Percentiles rank a stretch among this genome's conserved stretches.
These are phyloP conservation scores for Nannochloropsis oceanica DNA, from an alignment of 108 stramenopile species.

Conservation along the genomic window DNA sequence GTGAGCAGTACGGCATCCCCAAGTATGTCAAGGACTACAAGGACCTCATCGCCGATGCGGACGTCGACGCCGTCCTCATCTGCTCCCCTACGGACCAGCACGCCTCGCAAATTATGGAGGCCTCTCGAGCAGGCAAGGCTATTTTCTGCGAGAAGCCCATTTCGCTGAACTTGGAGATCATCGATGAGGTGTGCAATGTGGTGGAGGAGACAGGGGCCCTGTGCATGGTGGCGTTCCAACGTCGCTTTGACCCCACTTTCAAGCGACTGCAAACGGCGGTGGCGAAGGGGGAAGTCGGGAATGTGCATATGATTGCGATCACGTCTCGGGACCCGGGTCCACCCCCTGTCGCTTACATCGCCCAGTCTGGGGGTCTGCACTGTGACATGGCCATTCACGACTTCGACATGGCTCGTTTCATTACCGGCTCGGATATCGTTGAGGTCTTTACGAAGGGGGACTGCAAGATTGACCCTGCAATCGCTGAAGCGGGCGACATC, in stretches of 20 bases:
- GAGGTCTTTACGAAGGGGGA: constrained; percentile 32
- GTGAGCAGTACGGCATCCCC: constrained; percentile 15
- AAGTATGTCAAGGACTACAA: constrained; percentile 18
- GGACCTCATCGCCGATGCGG: constrained; percentile 26
- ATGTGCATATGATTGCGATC: constrained; percentile 21
- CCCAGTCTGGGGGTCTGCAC: constrained; percentile 22
- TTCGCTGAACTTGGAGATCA: constrained; percentile 16
- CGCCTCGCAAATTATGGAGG: constrained; percentile 16
- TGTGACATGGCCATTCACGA: constrained; percentile 33
- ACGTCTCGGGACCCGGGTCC: constrained; percentile 21
- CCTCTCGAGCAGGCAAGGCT: constrained; percentile 15
- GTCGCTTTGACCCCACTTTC: constrained; percentile 31
- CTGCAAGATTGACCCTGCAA: constrained; percentile 30
- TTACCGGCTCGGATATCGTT: constrained; percentile 13
- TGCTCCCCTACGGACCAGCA: constrained; percentile 31
- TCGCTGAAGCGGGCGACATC: constrained; percentile 33
- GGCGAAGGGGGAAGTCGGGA: constrained; percentile 16
- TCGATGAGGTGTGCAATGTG: constrained; percentile 1
- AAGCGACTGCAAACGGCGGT: constrained; percentile 22
- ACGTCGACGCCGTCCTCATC: constrained; percentile 27
- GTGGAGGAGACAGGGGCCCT: constrained; percentile 25
- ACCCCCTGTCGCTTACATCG: constrained; percentile 19
- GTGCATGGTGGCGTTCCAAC: constrained; percentile 30
- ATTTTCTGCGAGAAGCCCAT: constrained; percentile 35
- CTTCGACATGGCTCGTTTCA: constrained; percentile 29